A percentile compares a stretch with the other conserved stretches of the same genome.
Conservation (phyloP, 108 stramenopile species). For the Nitzschia palea region DNA sequence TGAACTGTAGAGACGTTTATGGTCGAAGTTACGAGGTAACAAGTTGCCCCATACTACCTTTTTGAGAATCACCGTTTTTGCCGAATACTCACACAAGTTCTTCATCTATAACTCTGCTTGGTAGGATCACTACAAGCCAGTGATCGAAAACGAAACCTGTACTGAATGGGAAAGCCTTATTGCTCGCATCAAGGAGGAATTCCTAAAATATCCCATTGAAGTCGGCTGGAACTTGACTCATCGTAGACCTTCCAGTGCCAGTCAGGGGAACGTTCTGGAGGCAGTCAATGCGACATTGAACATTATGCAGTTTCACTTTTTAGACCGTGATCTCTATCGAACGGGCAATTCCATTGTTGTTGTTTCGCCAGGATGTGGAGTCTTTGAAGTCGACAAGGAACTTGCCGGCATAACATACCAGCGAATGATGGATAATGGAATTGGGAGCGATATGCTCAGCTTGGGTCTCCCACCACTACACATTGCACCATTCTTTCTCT, state of each 20-base stretch:
- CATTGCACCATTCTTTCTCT: slow-evolving; percentile 96
- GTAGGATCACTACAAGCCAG: slow-evolving; percentile 87
- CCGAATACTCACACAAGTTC: background rate
- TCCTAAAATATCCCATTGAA: slow-evolving; percentile 81
- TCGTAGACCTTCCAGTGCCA: slow-evolving; percentile 76
- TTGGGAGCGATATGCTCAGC: slow-evolving; percentile 97
- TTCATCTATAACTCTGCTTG: background rate
- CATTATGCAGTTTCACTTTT: slow-evolving; percentile 92
- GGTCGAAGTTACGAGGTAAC: slow-evolving; percentile 65
- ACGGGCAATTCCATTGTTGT: slow-evolving; percentile 96
- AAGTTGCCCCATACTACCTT: background rate
- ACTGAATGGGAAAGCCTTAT: slow-evolving; percentile 80
- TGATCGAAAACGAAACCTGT: slow-evolving; percentile 90
- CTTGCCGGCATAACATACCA: slow-evolving; percentile 96
- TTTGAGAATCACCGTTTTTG: background rate
- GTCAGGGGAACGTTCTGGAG: slow-evolving; percentile 95
- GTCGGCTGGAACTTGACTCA: slow-evolving; percentile 77
- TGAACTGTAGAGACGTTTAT: slow-evolving; percentile 53
- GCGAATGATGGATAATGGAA: slow-evolving; percentile 99
- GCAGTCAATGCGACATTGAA: slow-evolving; percentile 98
- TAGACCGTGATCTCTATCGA: slow-evolving; percentile 92
- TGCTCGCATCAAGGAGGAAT: slow-evolving; percentile 81
- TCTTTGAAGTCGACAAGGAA: slow-evolving; percentile 88
- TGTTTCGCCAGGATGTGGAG: slow-evolving; percentile 93
- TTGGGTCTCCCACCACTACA: slow-evolving; percentile 94